Conservation (phyloP, 2,329 filamentous ascomycete genomes). For the Microdochium trichocladiopsis region DNA sequence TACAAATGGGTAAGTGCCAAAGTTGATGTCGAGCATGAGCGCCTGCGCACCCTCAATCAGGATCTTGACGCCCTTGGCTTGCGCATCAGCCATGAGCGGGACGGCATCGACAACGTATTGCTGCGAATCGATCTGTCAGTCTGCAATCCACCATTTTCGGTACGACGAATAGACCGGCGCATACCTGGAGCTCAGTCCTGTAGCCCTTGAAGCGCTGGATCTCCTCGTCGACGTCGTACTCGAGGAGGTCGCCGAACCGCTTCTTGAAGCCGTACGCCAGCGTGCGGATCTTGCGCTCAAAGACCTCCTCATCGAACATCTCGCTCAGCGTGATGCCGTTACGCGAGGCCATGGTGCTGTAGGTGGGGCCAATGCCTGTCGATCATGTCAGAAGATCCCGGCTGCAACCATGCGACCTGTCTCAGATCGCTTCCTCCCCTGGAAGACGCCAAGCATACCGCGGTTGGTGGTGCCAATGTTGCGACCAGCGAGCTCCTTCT, state of each 20-base stretch:
- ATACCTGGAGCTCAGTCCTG: constrained; percentile 48
- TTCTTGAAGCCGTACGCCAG: constrained; percentile 59
- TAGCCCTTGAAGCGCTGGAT: constrained; percentile 54
- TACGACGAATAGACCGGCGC: constrained; percentile 53
- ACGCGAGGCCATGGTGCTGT: constrained; percentile 52
- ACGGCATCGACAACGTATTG: constrained; percentile 60
- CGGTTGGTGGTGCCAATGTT: constrained; percentile 35
- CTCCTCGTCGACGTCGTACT: constrained; percentile 64
- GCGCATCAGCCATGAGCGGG: constrained; percentile 52
- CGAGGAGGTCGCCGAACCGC: constrained; percentile 58
- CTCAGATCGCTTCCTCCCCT: constrained; percentile 14
- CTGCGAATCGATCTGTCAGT: background rate
- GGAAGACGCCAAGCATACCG: constrained; percentile 20
- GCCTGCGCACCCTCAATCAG: constrained; percentile 58
- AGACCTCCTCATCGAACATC: constrained; percentile 58
- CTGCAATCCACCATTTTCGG: background rate
- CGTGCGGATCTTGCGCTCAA: constrained; percentile 58
- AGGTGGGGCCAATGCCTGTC: constrained; percentile 30
- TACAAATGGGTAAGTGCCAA: constrained; percentile 52
- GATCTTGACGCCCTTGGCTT: constrained; percentile 47
- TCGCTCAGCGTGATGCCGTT: constrained; percentile 61
- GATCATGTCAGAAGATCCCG: constrained; percentile 8
- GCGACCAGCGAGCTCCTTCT: constrained; percentile 26
- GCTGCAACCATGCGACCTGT: constrained; percentile 4
- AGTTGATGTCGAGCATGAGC: constrained; percentile 51